Base-by-base conservation (phyloP, 2,329 filamentous ascomycete species). In the Diaporthe australafricana region DNA sequence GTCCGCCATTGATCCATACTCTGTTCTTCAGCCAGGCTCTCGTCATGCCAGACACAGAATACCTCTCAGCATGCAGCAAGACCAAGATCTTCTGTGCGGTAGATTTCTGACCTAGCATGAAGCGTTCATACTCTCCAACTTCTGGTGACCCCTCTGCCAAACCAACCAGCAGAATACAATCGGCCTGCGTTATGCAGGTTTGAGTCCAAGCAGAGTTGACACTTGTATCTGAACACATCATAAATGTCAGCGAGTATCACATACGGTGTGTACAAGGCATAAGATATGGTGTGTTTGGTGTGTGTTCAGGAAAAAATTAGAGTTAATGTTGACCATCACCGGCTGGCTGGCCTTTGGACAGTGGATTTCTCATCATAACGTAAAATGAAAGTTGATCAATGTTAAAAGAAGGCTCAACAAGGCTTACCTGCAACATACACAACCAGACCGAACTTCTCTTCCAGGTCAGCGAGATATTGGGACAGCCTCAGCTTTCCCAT, bases 131-230 rank as follows among this genome's bases (percentile, higher is more conserved):
- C 80, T 99, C 97, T 52, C 96, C 96, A 75, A 98, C 96, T 55
- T 89, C 92, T 0, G 96, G 93, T 3, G 95, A 97, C 0, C 93
- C 92, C 79, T 98, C 96, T 0, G 95, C 96, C 17, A 98, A 84
- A 0, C 95, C 96, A 35, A 99, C 94, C 11, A 99, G 87, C 9
- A 99, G 87, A 75, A 99, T 98, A 76, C 95, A 98, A 82, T 99
- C 96, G 1, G 96, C 96, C 82, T 99, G 96, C 20, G 93, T 93
- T 75, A 99, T 98, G 80, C 97, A 99, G 0, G 96, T 98, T 78
- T 98, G 95, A 0, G 97, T 99, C 96, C 96, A 99, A 0, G 96
- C 95, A 1, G 97, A 94, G 77, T 98, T 98, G 77, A 98, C 96
- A 73, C 92, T 98, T 5, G 97, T 99, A 81, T 99, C 96, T 92